These are phyloP conservation scores for Pestalotiopsis sp. DNA, from an alignment of 2,329 filamentous ascomycete species.

Conservation along the genomic window DNA sequence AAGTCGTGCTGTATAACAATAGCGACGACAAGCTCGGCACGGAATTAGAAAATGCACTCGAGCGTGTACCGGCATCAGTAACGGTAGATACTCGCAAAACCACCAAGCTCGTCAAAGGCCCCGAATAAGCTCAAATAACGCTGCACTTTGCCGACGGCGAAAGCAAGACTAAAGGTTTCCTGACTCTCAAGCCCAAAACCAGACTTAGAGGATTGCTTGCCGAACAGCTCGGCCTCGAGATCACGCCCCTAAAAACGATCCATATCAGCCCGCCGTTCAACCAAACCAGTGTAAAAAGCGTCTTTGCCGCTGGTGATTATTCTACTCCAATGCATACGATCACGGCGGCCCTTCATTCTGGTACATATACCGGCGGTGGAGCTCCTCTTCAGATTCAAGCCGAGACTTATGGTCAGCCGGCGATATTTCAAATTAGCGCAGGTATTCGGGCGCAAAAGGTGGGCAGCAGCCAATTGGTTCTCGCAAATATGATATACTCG, in stretches of 20 bases:
- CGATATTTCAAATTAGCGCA: background rate
- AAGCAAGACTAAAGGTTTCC: conserved; percentile 12
- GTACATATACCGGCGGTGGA: background rate
- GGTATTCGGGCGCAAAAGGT: no score
- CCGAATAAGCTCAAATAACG: background rate
- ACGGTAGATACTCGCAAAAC: background rate
- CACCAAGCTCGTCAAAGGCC: background rate
- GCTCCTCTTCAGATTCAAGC: background rate
- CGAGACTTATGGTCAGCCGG: background rate
- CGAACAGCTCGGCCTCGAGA: conserved; percentile 17
- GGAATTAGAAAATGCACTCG: background rate
- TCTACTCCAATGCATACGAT: background rate
- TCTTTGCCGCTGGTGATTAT: conserved; percentile 12
- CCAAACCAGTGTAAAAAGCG: conserved; percentile 15
- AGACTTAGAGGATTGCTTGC: conserved; percentile 12
- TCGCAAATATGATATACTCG: no score
- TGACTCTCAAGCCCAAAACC: conserved; percentile 17
- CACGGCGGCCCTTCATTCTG: background rate
- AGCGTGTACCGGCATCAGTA: background rate
- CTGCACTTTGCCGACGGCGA: background rate
- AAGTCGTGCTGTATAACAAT: background rate
- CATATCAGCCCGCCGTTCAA: conserved; percentile 3
- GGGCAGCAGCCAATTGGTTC: no score
- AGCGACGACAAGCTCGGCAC: background rate
- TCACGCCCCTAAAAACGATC: conserved; percentile 8